phyloP scores from a whole-genome alignment of 352 stramenopile species.

The Globisporangium nagaii region DNA sequence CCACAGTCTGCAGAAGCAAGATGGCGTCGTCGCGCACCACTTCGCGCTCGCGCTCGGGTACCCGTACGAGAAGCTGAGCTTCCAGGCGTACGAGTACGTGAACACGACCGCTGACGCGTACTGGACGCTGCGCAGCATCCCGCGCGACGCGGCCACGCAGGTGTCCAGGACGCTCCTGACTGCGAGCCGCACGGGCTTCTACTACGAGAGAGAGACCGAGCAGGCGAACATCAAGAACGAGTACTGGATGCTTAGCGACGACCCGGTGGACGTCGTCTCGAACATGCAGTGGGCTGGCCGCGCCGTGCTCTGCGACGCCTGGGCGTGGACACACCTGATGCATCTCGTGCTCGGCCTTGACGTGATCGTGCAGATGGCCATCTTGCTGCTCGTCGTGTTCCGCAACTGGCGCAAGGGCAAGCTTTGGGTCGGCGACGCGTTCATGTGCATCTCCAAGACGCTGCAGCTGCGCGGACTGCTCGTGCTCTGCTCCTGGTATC shows the following conservation, averaged over 20 bases:
- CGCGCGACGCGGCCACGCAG: background rate
- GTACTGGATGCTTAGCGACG: background rate
- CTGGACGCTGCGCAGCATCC: slow-evolving; percentile 4
- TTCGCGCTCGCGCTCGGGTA: slow-evolving; percentile 19
- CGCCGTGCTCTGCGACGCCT: slow-evolving; percentile 9
- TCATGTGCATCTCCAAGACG: slow-evolving; percentile 28
- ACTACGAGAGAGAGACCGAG: background rate
- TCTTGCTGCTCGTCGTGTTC: slow-evolving; percentile 27
- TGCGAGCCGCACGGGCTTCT: background rate
- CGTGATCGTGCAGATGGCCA: slow-evolving; percentile 25
- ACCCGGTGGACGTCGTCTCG: background rate
- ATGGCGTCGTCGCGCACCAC: slow-evolving; percentile 3
- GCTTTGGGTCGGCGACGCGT: slow-evolving; percentile 36
- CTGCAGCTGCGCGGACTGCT: slow-evolving; percentile 26
- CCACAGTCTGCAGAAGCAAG: slow-evolving; percentile 3
- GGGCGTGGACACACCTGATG: slow-evolving; percentile 20
- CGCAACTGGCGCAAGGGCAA: slow-evolving; percentile 20
- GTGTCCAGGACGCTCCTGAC: background rate
- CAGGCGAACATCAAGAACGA: slow-evolving; percentile 13
- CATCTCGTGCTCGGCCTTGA: slow-evolving; percentile 24
- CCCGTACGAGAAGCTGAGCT: slow-evolving; percentile 17
- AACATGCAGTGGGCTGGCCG: background rate
- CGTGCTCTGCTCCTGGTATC: slow-evolving; percentile 21
- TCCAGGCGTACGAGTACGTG: slow-evolving; percentile 3
- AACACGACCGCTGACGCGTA: background rate